Percentiles rank a stretch among this genome's conserved stretches.
These are phyloP conservation scores for Meripilus lineatus DNA, from an alignment of 1,284 basidiomycete genomes.

Conservation along the genomic window DNA sequence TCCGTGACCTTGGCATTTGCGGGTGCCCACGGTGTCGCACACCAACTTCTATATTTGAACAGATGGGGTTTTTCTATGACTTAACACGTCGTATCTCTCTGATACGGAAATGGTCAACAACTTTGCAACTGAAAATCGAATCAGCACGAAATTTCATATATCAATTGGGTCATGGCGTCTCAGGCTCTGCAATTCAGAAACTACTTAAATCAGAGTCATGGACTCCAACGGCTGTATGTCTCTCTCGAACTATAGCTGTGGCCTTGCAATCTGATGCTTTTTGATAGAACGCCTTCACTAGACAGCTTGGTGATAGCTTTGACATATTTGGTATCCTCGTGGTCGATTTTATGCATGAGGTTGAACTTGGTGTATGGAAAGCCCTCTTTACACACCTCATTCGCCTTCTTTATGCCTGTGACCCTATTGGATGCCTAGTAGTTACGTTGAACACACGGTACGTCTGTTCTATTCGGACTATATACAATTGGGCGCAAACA, in stretches of 20 bases:
- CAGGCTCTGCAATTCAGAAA: not conserved
- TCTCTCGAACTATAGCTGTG: not conserved
- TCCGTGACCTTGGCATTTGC: slow-evolving; percentile 13
- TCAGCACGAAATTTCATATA: slow-evolving; percentile 1
- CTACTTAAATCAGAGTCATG: not conserved
- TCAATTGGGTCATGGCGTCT: not conserved
- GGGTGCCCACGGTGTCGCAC: slow-evolving; percentile 29
- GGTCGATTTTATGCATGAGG: slow-evolving; percentile 25
- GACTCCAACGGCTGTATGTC: not conserved
- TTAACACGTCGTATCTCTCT: not conserved
- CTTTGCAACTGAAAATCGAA: not conserved
- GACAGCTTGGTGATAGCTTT: not conserved
- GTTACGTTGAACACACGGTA: too few species aligned
- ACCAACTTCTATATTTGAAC: not conserved
- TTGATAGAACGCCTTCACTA: slow-evolving; percentile 3
- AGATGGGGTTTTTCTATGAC: slow-evolving; percentile 1
- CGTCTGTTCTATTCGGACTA: too few species aligned
- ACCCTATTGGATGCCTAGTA: too few species aligned
- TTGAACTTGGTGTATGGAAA: slow-evolving; percentile 28
- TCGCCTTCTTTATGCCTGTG: slow-evolving; percentile 19
- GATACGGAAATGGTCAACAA: not conserved
- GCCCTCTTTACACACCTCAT: slow-evolving; percentile 25
- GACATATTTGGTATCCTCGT: slow-evolving; percentile 21
- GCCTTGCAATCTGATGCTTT: not conserved
- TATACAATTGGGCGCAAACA: too few species aligned